Evolutionary conservation across 148 eudicot genomes (phyloP).

Genomic region (Amaranthus cruentus): DNA sequence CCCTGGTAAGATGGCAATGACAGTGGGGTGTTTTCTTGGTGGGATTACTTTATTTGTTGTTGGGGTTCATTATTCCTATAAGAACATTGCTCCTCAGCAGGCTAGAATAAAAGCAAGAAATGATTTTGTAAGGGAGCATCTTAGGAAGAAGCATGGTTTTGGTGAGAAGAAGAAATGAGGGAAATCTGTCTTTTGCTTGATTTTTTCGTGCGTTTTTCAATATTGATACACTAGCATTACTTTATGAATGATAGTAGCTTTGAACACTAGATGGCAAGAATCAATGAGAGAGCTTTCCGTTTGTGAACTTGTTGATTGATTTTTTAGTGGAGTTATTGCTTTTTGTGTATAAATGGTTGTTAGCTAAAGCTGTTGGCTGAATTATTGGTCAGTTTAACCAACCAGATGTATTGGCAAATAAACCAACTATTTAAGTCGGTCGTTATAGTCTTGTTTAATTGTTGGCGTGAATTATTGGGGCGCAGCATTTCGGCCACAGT

Average conservation of each 20-base stretch:
- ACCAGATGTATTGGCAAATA: too few relatives aligned
- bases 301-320: neutral
- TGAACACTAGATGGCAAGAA: neutral
- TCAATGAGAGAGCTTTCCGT: neutral
- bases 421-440: too few relatives aligned
- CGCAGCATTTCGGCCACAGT: too few relatives aligned
- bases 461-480: too few relatives aligned
- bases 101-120: conserved; percentile 78
- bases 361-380: neutral
- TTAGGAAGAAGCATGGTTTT: conserved; percentile 59
- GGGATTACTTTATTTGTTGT: conserved; percentile 56
- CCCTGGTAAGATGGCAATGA: conserved; percentile 55
- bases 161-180: conserved; percentile 24
- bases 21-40: conserved; percentile 44
- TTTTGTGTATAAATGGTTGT: neutral
- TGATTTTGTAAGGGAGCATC: conserved; percentile 56
- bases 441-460: too few relatives aligned
- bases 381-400: too few relatives aligned
- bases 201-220: neutral
- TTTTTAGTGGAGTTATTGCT: neutral
- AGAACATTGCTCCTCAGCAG: conserved; percentile 82
- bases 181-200: neutral
- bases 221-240: neutral
- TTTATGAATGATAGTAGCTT: neutral
- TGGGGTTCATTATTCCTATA: conserved; percentile 66